These are phyloP conservation scores for Oidium heveae DNA, from an alignment of 2,329 filamentous ascomycete species.

Conservation along the genomic window DNA sequence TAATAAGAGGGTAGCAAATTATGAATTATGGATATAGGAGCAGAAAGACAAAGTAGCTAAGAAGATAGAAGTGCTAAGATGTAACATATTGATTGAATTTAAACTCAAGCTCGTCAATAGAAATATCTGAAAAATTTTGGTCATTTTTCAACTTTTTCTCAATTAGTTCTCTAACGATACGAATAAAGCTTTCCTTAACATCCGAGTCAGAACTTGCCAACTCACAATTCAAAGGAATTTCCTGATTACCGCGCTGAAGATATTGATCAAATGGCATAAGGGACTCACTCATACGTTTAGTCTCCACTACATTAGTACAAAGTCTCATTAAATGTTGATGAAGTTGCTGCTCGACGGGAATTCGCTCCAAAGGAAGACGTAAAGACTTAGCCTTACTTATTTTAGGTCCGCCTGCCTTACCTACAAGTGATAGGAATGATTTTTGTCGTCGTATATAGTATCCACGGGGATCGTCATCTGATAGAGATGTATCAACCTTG, in stretches of 20 bases:
- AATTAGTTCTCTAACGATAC: too few species aligned
- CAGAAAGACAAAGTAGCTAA: too few species aligned
- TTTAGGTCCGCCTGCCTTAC: slow-evolving; percentile 4
- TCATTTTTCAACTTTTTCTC: too few species aligned
- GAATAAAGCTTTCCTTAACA: too few species aligned
- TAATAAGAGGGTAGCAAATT: too few species aligned
- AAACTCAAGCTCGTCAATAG: too few species aligned
- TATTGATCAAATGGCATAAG: not conserved
- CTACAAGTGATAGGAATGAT: slow-evolving; percentile 3
- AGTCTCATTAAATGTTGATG: slow-evolving; percentile 7
- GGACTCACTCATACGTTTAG: not conserved
- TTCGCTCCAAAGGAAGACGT: slow-evolving; percentile 2
- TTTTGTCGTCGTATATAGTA: slow-evolving; percentile 13
- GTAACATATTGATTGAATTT: too few species aligned
- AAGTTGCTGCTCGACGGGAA: slow-evolving; percentile 6
- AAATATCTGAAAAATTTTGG: too few species aligned
- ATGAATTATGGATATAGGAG: too few species aligned
- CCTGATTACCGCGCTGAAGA: not conserved
- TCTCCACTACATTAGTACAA: not conserved
- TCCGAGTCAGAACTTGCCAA: too few species aligned
- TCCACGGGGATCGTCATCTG: slow-evolving; percentile 11
- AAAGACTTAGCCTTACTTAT: slow-evolving; percentile 1
- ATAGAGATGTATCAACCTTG: slow-evolving; percentile 6
- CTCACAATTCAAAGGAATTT: too few species aligned
- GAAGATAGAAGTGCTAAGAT: too few species aligned